Conservation (phyloP, 768 basidiomycete genomes). For the Tulasnella sp. region DNA sequence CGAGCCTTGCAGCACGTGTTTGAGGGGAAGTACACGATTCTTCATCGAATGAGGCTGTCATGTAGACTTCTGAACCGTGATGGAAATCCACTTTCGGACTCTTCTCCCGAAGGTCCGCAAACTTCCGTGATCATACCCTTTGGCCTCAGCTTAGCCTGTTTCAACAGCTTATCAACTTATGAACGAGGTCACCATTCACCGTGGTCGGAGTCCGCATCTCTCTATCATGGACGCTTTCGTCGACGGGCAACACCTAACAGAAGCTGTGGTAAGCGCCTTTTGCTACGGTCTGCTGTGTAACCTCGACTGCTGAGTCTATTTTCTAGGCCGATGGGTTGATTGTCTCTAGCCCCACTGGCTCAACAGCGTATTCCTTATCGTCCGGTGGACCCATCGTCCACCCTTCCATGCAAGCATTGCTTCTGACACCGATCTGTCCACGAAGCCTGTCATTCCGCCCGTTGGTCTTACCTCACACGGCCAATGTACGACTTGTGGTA, state of each 20-base stretch:
- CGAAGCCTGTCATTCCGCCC: slow-evolving; percentile 86
- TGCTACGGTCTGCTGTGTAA: not conserved
- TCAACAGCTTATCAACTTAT: slow-evolving; percentile 85
- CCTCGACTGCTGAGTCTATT: not conserved
- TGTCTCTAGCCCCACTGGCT: slow-evolving; percentile 91
- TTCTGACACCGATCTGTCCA: slow-evolving; percentile 93
- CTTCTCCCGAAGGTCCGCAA: not conserved
- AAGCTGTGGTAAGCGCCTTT: slow-evolving; percentile 66
- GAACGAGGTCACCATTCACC: slow-evolving; percentile 91
- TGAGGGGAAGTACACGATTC: slow-evolving; percentile 63
- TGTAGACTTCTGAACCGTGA: slow-evolving; percentile 63
- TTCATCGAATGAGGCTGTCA: slow-evolving; percentile 83
- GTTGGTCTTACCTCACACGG: slow-evolving; percentile 62
- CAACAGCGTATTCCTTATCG: slow-evolving; percentile 91
- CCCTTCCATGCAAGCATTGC: slow-evolving; percentile 77
- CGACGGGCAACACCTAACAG: slow-evolving; percentile 89
- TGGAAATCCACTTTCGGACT: slow-evolving; percentile 35
- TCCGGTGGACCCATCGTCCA: slow-evolving; percentile 95
- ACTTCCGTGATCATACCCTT: not conserved
- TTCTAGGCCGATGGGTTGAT: slow-evolving; percentile 83
- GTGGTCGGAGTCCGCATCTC: slow-evolving; percentile 82
- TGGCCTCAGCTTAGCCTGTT: not conserved
- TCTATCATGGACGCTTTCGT: slow-evolving; percentile 91
- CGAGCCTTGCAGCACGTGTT: slow-evolving; percentile 73
- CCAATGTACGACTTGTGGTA: slow-evolving; percentile 27